Base-by-base conservation (phyloP, 2,329 filamentous ascomycete species). In the Aureobasidium sp. region DNA sequence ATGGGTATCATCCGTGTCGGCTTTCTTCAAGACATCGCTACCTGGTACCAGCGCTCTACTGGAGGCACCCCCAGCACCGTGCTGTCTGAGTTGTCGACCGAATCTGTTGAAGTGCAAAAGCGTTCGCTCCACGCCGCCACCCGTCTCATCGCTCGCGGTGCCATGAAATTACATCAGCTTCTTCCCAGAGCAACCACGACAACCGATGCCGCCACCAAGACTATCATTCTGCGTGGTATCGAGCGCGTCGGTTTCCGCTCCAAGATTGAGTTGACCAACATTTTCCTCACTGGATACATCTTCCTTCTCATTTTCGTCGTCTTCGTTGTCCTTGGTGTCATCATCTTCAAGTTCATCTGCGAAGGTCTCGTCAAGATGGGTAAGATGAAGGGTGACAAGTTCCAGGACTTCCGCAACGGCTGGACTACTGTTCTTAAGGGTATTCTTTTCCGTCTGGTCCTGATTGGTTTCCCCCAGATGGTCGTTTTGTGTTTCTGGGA, bases 31-130 rank as follows among this genome's bases (percentile, higher is more conserved):
- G 81, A 81, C 52, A 89, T 96, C 71, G 90, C 90, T 65, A 96
- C 92, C 39, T 97, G 93, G 93, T 97, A 97, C 73, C 92, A 96
- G 77, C 89, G 92, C 65, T 84, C 93, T 3, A 97, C 93, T 2
- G 93, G 93, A 59, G 93, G 93, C 66, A 91, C 84, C 0, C 89
- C 93, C 0, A 87, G 90, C 4, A 89, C 85, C 17, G 81, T 95
- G 37, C 84, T 97, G 50, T 88, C 90, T 66, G 86, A 85, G 29
- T 79, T 96, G 56, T 82, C 81, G 20, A 87, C 82, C 15, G 87
- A 87, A 43, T 96, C 92, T 0, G 89, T 97, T n/a, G 83, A 93
- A 70, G 87, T 96, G 5, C 82, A 92, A 74, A 95, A 85, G 74
- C 81, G 84, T 64, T 80, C 79, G n/a, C 61, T 84, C 12, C 75